A percentile compares a stretch with the other conserved stretches of the same genome.
These are phyloP conservation scores for Xerocomellus chrysenteron DNA, from an alignment of 768 basidiomycete species.

Conservation along the genomic window DNA sequence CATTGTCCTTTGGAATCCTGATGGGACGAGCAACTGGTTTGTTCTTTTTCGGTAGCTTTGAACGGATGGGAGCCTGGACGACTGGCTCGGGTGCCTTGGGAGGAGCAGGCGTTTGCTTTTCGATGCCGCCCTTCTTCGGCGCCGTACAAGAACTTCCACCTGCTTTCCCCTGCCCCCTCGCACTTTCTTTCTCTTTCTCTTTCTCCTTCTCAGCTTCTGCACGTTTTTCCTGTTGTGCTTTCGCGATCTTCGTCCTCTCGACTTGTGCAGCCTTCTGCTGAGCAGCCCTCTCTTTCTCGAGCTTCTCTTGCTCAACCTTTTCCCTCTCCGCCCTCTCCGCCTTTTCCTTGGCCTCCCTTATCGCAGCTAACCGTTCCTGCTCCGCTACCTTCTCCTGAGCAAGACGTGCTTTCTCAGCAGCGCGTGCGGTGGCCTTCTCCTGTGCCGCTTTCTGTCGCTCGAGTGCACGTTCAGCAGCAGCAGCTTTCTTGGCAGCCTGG, in stretches of 20 bases:
- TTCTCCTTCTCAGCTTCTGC: conserved; percentile 28
- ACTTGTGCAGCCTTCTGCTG: conserved; percentile 35
- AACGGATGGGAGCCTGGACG: conserved; percentile 69
- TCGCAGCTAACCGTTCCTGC: conserved; percentile 45
- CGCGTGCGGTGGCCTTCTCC: conserved; percentile 53
- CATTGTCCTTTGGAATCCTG: conserved; percentile 61
- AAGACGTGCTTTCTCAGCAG: conserved; percentile 53
- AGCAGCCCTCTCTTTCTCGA: conserved; percentile 37
- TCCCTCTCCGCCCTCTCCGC: conserved; percentile 36
- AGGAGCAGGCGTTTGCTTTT: conserved; percentile 21
- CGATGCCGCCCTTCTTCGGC: conserved; percentile 14
- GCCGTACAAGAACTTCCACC: conserved; percentile 16
- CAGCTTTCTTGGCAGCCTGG: conserved; percentile 65
- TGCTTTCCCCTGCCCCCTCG: conserved; percentile 27
- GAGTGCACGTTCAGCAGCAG: conserved; percentile 58
- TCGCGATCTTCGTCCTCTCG: conserved; percentile 36
- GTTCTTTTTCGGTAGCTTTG: conserved; percentile 82
- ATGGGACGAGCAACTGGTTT: conserved; percentile 62
- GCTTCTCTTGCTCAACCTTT: conserved; percentile 38
- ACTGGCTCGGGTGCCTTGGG: conserved; percentile 35
- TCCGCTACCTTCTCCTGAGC: conserved; percentile 55
- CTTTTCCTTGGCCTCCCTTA: conserved; percentile 41
- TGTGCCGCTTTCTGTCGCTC: conserved; percentile 57
- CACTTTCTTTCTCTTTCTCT: conserved; percentile 28
- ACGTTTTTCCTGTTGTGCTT: conserved; percentile 34